Percentiles rank a stretch among this genome's conserved stretches.
phyloP scores from a whole-genome alignment of 2,329 filamentous ascomycete species.

The Coniochaeta ligniaria region DNA sequence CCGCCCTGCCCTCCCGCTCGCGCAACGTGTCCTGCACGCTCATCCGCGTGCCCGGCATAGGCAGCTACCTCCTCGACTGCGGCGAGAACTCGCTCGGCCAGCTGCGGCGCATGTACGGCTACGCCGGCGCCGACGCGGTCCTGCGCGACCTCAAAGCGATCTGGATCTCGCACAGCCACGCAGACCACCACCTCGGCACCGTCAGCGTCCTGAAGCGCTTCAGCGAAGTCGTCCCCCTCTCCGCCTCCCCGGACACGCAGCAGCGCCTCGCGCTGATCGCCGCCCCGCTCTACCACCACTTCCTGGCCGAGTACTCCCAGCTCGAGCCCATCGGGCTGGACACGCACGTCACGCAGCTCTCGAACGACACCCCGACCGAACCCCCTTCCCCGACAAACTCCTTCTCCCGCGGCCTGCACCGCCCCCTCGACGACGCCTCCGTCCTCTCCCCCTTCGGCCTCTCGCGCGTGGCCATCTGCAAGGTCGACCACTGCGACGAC shows the following conservation, averaged over 20 bases:
- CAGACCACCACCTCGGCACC: conserved; percentile 89
- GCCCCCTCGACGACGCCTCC: conserved; percentile 17
- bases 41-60: conserved; percentile 72
- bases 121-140: conserved; percentile 58
- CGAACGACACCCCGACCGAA: conserved; percentile 10
- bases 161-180: conserved; percentile 93
- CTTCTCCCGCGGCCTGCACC: conserved; percentile 36
- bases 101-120: conserved; percentile 64
- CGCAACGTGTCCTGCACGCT: conserved; percentile 91
- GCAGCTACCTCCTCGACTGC: conserved; percentile 86
- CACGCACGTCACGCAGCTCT: conserved; percentile 30
- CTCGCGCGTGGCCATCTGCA: conserved; percentile 56
- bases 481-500: conserved; percentile 72
- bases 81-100: conserved; percentile 92
- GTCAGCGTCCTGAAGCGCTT: conserved; percentile 76
- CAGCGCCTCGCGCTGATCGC: conserved; percentile 58
- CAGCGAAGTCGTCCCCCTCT: conserved; percentile 48
- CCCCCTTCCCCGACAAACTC: conserved; percentile 24
- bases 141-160: conserved; percentile 73
- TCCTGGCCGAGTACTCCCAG: conserved; percentile 71
- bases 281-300: conserved; percentile 62
- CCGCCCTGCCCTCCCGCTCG: conserved; percentile 83
- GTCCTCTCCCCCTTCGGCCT: conserved; percentile 37
- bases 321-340: conserved; percentile 71
- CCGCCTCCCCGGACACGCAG: conserved; percentile 15